These are phyloP conservation scores for Scheffersomyces illinoinensis DNA, from an alignment of 1,139 yeast genomes.

Conservation along the genomic window DNA sequence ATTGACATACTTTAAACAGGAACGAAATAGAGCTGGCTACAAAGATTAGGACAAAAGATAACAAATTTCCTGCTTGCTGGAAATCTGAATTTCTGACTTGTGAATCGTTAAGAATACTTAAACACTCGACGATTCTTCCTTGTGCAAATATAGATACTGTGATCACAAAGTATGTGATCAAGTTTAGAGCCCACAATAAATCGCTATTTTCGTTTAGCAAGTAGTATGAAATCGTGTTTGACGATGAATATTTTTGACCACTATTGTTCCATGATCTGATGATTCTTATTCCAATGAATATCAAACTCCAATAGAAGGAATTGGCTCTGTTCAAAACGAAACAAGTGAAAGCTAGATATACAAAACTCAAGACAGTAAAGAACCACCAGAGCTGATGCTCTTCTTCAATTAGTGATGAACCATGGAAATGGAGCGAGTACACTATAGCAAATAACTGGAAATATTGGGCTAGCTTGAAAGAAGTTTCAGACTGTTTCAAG, in stretches of 20 bases:
- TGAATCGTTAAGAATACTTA: constrained; percentile 6
- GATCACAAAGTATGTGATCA: constrained; percentile 36
- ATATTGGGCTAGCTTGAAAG: constrained; percentile 16
- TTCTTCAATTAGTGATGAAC: constrained; percentile 93
- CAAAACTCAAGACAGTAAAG: constrained; percentile 39
- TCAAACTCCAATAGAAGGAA: constrained; percentile 13
- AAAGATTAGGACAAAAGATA: constrained; percentile 42
- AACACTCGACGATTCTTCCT: constrained; percentile 23
- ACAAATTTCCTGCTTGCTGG: constrained; percentile 24
- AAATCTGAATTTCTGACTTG: constrained; percentile 8
- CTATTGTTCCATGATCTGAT: constrained; percentile 87
- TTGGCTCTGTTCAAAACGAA: not conserved
- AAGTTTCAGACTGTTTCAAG: constrained; percentile 9
- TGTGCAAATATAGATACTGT: constrained; percentile 27
- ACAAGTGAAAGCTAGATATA: constrained; percentile 13
- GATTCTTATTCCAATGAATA: constrained; percentile 50
- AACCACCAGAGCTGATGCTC: constrained; percentile 98
- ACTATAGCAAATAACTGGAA: constrained; percentile 36
- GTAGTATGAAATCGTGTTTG: constrained; percentile 48
- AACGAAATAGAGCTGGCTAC: constrained; percentile 42
- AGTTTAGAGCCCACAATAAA: constrained; percentile 52
- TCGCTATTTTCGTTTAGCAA: constrained; percentile 31
- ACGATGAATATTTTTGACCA: constrained; percentile 72
- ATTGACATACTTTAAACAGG: constrained; percentile 60
- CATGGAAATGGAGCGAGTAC: constrained; percentile 69